Evolutionary conservation across 1,284 basidiomycete genomes (phyloP).

Genomic region (Ustanciosporium gigantosporum): DNA sequence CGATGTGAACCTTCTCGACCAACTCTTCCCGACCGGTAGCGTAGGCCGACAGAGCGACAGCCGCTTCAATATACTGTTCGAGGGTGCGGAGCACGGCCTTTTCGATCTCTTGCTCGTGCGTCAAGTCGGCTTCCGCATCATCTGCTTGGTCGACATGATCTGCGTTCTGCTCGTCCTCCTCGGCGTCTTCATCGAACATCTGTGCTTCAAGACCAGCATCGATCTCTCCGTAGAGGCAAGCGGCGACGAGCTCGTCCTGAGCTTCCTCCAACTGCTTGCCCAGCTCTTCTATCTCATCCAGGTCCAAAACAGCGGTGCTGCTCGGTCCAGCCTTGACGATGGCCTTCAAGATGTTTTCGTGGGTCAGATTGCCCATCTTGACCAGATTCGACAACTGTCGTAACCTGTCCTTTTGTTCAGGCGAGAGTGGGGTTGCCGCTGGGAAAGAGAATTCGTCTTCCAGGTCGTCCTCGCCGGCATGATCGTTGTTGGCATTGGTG

Average conservation of each 20-base stretch:
- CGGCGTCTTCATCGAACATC: constrained; percentile 17
- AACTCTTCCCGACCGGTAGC: constrained; percentile 28
- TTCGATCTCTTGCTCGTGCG: constrained; percentile 34
- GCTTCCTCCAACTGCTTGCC: constrained; percentile 39
- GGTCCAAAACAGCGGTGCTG: constrained; percentile 6
- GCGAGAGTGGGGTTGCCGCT: constrained; percentile 16
- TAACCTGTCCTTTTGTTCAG: constrained; percentile 27
- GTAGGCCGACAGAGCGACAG: constrained; percentile 29
- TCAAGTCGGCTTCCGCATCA: constrained; percentile 21
- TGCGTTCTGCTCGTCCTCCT: not conserved
- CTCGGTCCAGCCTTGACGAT: constrained; percentile 15
- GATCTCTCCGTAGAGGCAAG: constrained; percentile 38
- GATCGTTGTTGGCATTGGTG: not conserved
- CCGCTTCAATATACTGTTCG: constrained; percentile 32
- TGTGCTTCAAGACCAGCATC: constrained; percentile 32
- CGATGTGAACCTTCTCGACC: constrained; percentile 26
- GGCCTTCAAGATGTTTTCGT: constrained; percentile 34
- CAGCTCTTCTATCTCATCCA: constrained; percentile 35
- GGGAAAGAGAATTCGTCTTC: constrained; percentile 35
- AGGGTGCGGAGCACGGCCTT: constrained; percentile 36
- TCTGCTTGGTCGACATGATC: not conserved
- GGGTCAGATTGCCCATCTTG: constrained; percentile 40
- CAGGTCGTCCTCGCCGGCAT: constrained; percentile 1
- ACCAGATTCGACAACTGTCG: constrained; percentile 32
- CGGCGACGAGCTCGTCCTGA: constrained; percentile 46